Conservation (phyloP, 2,329 filamentous ascomycete species). For the Aciculosporium take region DNA sequence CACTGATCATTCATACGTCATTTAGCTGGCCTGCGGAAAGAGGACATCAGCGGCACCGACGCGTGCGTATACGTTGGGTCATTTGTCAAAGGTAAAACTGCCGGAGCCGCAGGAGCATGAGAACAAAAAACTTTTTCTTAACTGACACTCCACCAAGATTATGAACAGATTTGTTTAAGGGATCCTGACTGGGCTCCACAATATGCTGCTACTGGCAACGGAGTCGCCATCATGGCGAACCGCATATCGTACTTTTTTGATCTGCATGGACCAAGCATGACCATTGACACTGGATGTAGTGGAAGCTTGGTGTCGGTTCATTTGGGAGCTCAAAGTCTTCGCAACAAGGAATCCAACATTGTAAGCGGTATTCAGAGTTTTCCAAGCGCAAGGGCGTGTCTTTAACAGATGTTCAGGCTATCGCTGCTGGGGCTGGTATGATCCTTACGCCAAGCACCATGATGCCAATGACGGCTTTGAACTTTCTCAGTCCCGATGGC, state of each 20-base stretch:
- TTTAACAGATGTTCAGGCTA: conserved; percentile 18
- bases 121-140: background rate
- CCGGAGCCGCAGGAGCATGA: background rate
- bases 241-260: conserved; percentile 42
- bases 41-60: conserved; percentile 29
- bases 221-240: conserved; percentile 39
- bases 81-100: conserved; percentile 30
- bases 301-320: conserved; percentile 40
- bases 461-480: conserved; percentile 40
- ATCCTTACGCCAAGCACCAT: conserved; percentile 42
- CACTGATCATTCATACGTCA: background rate
- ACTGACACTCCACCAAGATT: conserved; percentile 21
- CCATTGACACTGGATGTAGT: conserved; percentile 45
- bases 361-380: conserved; percentile 12
- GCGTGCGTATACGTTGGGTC: conserved; percentile 36
- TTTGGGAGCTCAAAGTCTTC: conserved; percentile 35
- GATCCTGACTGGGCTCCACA: conserved; percentile 35
- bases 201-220: conserved; percentile 39
- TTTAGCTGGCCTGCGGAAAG: conserved; percentile 28
- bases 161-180: conserved; percentile 33
- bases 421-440: conserved; percentile 37
- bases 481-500: conserved; percentile 37
- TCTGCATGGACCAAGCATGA: conserved; percentile 40
- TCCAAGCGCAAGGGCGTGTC: background rate
- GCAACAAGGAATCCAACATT: conserved; percentile 27